Percentiles rank a stretch among this genome's conserved stretches.
Conservation (phyloP, 164 flowering plant species). For the Nymphaea colorata region DNA sequence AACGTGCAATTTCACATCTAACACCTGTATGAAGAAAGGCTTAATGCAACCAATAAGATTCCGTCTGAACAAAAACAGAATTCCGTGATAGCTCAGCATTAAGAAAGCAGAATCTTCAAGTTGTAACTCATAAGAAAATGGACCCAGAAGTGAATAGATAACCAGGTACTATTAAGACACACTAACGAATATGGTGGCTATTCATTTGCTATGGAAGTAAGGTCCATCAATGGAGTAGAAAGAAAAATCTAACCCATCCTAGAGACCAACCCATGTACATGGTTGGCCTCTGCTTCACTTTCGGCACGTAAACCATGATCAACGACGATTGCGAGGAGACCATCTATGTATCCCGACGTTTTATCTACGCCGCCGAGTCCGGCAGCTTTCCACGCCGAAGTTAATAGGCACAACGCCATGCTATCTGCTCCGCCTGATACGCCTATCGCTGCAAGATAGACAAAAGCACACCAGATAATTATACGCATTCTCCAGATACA, state of each 20-base stretch:
- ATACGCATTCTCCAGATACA: too few species aligned
- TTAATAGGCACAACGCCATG: slow-evolving; percentile 62
- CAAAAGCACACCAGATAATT: neutral
- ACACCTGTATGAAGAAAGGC: slow-evolving; percentile 41
- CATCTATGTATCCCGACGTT: slow-evolving; percentile 35
- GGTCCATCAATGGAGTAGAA: neutral
- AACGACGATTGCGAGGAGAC: slow-evolving; percentile 68
- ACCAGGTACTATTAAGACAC: neutral
- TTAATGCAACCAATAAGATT: too few species aligned
- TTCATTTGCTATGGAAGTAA: neutral
- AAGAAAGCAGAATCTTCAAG: too few species aligned
- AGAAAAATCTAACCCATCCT: slow-evolving; percentile 44
- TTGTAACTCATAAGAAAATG: too few species aligned
- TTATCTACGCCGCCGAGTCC: slow-evolving; percentile 15
- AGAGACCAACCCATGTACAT: slow-evolving; percentile 39
- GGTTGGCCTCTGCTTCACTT: slow-evolving; percentile 67
- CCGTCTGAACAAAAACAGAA: too few species aligned
- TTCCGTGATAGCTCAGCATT: too few species aligned
- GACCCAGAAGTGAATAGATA: too few species aligned
- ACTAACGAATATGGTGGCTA: neutral
- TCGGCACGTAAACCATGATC: slow-evolving; percentile 86
- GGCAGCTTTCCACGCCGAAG: slow-evolving; percentile 60
- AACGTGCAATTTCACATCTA: slow-evolving; percentile 50
- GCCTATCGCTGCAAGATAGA: slow-evolving; percentile 46
- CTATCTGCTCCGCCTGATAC: slow-evolving; percentile 97